Conservation (phyloP, 1,139 yeast species). For the Diutina rugosa region DNA sequence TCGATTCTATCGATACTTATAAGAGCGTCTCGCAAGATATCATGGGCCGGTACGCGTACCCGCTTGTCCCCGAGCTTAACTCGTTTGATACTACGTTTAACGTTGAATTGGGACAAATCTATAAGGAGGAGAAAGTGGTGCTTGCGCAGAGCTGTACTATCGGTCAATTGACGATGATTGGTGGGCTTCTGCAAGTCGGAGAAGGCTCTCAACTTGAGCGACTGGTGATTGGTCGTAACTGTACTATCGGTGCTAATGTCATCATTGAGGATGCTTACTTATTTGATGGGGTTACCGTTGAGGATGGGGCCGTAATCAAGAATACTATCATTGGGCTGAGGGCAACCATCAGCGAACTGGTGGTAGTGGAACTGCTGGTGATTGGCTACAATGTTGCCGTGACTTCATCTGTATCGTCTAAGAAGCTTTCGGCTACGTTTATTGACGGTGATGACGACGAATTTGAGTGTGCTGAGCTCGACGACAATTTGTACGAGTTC, state of each 20-base stretch:
- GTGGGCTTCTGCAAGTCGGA: constrained; percentile 56
- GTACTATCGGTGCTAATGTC: constrained; percentile 73
- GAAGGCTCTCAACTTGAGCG: constrained; percentile 41
- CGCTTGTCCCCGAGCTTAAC: constrained; percentile 81
- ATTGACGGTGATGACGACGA: constrained; percentile 26
- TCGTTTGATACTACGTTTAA: constrained; percentile 59
- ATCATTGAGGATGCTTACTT: constrained; percentile 60
- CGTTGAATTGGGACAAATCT: constrained; percentile 74
- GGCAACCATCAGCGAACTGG: constrained; percentile 18
- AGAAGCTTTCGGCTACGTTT: constrained; percentile 32
- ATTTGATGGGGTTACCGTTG: constrained; percentile 74
- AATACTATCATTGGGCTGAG: constrained; percentile 67
- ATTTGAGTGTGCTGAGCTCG: constrained; percentile 15
- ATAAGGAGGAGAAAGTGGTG: constrained; percentile 72
- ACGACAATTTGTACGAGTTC: constrained; percentile 7
- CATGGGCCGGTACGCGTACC: constrained; percentile 85
- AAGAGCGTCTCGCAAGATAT: constrained; percentile 88
- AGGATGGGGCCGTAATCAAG: constrained; percentile 44
- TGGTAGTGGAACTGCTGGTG: constrained; percentile 58
- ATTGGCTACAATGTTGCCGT: constrained; percentile 63
- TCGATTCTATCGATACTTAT: constrained; percentile 86
- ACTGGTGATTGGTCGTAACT: constrained; percentile 76
- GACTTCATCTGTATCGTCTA: constrained; percentile 24
- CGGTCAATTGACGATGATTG: constrained; percentile 67
- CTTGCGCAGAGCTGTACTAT: constrained; percentile 87